Evolutionary conservation across 176 grass and related monocot genomes (phyloP), one percentile per base, ranked within the genome.

Genomic region (Elaeis guineensis): DNA sequence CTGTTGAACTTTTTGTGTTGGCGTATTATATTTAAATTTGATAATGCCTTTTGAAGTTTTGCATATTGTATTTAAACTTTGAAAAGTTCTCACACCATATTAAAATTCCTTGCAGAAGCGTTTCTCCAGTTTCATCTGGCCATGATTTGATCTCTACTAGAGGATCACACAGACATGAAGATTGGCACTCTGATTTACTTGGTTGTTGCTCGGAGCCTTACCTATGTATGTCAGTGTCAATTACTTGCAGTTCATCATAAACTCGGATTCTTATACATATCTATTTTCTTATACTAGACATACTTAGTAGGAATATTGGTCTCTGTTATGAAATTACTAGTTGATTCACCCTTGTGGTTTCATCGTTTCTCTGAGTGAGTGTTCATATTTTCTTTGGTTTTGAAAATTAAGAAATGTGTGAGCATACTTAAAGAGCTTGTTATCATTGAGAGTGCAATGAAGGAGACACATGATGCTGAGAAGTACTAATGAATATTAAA

Each of bases 171-270:
- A 77, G 70, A 19, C 74, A 81, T 11, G 86, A 75, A 21, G 72
- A 95, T 55, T 95, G 90, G 93, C 80, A 89, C 89, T 67, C 93
- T 49, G 93, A 98, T 81, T 89, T 98, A 75, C 88, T 98, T 81
- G 93, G 84, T 58, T 98, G 93, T 75, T 92, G 93, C 80, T 85
- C 93, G 58, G 93, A 98, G 64, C 93, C 93, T 67, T 65, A 75
- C 75, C 79, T 98, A 65, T 98, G 93, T 98, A 98, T 73, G 93
- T 32, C 17, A 12, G 54, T 56, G 22, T 56, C 18, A 14, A 22
- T 56, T 56, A 22, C 12, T 3, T 21, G 17, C 19, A 21, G 18
- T 21, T 56, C 54, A 56, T 20, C 18, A 21, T 56, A 12, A 56
- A 56, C 21, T 56, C 6, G 19, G 21, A 20, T 19, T 5, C 14